A percentile compares a stretch with the other conserved stretches of the same genome.
Conservation (phyloP, 1,139 yeast species). For the Saccharomyces hybrid region DNA sequence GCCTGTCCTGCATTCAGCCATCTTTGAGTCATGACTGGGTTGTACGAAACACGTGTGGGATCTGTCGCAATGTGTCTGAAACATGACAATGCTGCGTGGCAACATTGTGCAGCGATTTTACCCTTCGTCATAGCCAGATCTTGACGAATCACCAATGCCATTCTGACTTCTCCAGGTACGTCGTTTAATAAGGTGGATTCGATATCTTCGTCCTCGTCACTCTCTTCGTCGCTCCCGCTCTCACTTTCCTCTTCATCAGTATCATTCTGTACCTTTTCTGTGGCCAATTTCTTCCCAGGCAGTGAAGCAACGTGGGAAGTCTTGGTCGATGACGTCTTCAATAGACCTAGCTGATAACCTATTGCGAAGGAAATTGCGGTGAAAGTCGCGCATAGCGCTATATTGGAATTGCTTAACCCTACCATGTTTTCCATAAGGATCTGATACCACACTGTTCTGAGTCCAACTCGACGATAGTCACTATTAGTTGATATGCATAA, state of each 20-base stretch:
- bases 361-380: not conserved
- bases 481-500: no score
- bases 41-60: constrained; percentile 45
- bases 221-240: constrained; percentile 31
- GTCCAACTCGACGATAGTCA: not conserved
- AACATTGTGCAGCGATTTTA: constrained; percentile 94
- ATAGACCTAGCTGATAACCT: not conserved
- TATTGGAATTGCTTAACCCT: constrained; percentile 13
- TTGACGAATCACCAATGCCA: constrained; percentile 83
- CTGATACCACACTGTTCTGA: not conserved
- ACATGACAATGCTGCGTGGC: constrained; percentile 93
- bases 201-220: constrained; percentile 47
- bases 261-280: constrained; percentile 21
- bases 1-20: constrained; percentile 92
- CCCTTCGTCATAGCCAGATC: constrained; percentile 93
- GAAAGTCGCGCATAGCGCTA: not conserved
- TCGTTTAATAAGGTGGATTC: constrained; percentile 53
- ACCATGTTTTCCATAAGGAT: constrained; percentile 2
- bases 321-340: constrained; percentile 12
- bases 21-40: constrained; percentile 53
- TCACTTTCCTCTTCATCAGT: constrained; percentile 29
- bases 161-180: constrained; percentile 70
- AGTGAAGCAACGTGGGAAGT: constrained; percentile 8
- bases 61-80: constrained; percentile 62
- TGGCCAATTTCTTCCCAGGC: constrained; percentile 6